Evolutionary conservation across 371 early-diverging fungal genomes (phyloP).

Genomic region (Mucor circinelloides): DNA sequence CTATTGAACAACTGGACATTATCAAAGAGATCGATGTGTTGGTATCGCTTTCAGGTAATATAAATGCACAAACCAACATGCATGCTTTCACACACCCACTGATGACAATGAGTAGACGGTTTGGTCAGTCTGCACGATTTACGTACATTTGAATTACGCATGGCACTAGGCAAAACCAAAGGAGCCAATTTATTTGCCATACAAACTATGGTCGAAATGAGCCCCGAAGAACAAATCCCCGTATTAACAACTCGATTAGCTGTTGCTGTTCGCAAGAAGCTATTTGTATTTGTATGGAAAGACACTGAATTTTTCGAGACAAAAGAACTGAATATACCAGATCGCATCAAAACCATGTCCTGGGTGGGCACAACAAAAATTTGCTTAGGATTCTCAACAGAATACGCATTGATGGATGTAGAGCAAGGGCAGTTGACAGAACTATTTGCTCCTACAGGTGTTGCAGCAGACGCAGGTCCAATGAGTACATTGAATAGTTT

Average conservation of each 20-base stretch:
- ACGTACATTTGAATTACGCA: slow-evolving; percentile 67
- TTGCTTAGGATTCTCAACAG: slow-evolving; percentile 68
- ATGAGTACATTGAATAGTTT: slow-evolving; percentile 50
- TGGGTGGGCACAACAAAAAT: slow-evolving; percentile 73
- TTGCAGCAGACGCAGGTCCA: slow-evolving; percentile 38
- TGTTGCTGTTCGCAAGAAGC: slow-evolving; percentile 70
- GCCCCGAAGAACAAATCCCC: slow-evolving; percentile 64
- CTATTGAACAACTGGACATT: slow-evolving; percentile 77
- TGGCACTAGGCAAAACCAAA: slow-evolving; percentile 69
- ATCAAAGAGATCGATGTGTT: slow-evolving; percentile 79
- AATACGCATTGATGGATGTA: slow-evolving; percentile 70
- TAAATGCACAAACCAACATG: background rate
- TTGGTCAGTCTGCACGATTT: slow-evolving; percentile 77
- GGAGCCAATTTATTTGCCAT: slow-evolving; percentile 78
- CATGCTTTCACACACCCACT: background rate
- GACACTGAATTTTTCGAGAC: slow-evolving; percentile 74
- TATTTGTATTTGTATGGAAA: slow-evolving; percentile 78
- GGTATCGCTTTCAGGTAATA: slow-evolving; percentile 67
- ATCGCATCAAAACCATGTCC: slow-evolving; percentile 67
- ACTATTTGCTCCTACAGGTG: slow-evolving; percentile 50
- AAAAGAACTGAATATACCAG: slow-evolving; percentile 65
- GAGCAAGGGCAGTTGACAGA: slow-evolving; percentile 57
- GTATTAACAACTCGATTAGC: slow-evolving; percentile 76
- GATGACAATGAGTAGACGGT: slow-evolving; percentile 51
- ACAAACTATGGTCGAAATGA: slow-evolving; percentile 72